Percentiles rank a stretch among this genome's conserved stretches.
These are phyloP conservation scores for Paecilomyces niveus DNA, from an alignment of 2,329 filamentous ascomycete genomes.

Conservation along the genomic window DNA sequence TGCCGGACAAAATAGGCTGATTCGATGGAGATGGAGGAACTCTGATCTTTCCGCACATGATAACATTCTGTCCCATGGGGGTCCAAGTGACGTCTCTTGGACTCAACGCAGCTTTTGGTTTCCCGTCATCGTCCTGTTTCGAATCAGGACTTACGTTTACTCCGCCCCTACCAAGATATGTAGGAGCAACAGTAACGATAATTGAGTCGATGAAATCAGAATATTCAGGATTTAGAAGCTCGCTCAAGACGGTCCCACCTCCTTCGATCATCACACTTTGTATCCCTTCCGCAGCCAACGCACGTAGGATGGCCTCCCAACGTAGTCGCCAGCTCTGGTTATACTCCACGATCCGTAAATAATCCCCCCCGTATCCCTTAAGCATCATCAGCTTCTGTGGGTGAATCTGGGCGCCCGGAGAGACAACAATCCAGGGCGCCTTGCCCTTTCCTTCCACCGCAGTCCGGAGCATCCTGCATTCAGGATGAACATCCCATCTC, in stretches of 20 bases:
- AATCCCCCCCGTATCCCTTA: slow-evolving; percentile 41
- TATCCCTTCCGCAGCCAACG: slow-evolving; percentile 54
- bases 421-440: slow-evolving; percentile 65
- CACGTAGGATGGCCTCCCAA: slow-evolving; percentile 59
- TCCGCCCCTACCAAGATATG: slow-evolving; percentile 78
- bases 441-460: slow-evolving; percentile 59
- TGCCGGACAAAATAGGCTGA: slow-evolving; percentile 8
- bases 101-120: slow-evolving; percentile 55
- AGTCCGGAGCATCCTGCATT: slow-evolving; percentile 60
- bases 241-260: slow-evolving; percentile 74
- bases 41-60: slow-evolving; percentile 63
- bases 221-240: slow-evolving; percentile 59
- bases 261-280: slow-evolving; percentile 88
- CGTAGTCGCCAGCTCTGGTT: slow-evolving; percentile 42
- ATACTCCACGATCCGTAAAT: slow-evolving; percentile 32
- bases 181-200: slow-evolving; percentile 83
- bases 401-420: slow-evolving; percentile 39
- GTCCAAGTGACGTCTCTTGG: slow-evolving; percentile 64
- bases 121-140: slow-evolving; percentile 43
- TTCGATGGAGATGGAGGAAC: slow-evolving; percentile 5
- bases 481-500: slow-evolving; percentile 59
- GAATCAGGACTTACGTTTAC: slow-evolving; percentile 69
- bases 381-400: slow-evolving; percentile 38
- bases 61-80: slow-evolving; percentile 73
- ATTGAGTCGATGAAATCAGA: slow-evolving; percentile 64